Conservation (phyloP, 1,284 basidiomycete species). For the Peniophora sp. region DNA sequence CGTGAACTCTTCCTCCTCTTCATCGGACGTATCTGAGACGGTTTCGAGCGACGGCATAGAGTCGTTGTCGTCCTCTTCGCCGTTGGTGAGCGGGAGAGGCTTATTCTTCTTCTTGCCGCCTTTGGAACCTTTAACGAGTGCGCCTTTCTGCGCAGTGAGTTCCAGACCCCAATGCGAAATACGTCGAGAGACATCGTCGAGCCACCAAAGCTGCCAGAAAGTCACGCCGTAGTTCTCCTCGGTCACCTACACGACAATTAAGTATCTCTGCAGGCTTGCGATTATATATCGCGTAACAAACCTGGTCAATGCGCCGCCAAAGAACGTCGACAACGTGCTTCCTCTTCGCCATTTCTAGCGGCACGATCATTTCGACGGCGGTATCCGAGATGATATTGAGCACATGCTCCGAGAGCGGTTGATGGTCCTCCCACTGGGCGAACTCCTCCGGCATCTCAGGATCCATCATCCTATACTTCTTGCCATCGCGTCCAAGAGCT, state of each 20-base stretch:
- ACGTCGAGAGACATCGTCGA: slow-evolving; percentile 43
- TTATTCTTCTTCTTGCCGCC: slow-evolving; percentile 25
- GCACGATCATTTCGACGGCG: slow-evolving; percentile 50
- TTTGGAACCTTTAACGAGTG: slow-evolving; percentile 9
- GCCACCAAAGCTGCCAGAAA: slow-evolving; percentile 56
- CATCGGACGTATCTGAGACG: slow-evolving; percentile 48
- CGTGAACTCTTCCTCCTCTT: slow-evolving; percentile 23
- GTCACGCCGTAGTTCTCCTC: slow-evolving; percentile 54
- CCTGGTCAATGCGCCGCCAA: slow-evolving; percentile 51
- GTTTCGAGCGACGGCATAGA: slow-evolving; percentile 62
- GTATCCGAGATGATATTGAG: slow-evolving; percentile 29
- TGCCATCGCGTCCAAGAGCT: slow-evolving; percentile 32
- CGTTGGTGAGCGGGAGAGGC: slow-evolving; percentile 39
- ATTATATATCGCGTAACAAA: neutral
- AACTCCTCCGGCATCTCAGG: slow-evolving; percentile 49
- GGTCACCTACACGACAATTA: slow-evolving; percentile 4
- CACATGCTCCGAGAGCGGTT: slow-evolving; percentile 49
- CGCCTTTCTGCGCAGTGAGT: slow-evolving; percentile 16
- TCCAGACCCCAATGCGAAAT: slow-evolving; percentile 51
- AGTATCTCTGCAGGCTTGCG: neutral
- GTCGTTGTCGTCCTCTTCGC: slow-evolving; percentile 25
- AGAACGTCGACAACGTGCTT: slow-evolving; percentile 43
- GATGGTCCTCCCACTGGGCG: slow-evolving; percentile 58
- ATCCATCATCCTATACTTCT: slow-evolving; percentile 37
- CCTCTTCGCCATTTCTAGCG: slow-evolving; percentile 47